Evolutionary conservation across 805 yeast genomes (phyloP), one percentile per base, ranked within the genome.

Genomic region (Nakazawaea ishiwadae): DNA sequence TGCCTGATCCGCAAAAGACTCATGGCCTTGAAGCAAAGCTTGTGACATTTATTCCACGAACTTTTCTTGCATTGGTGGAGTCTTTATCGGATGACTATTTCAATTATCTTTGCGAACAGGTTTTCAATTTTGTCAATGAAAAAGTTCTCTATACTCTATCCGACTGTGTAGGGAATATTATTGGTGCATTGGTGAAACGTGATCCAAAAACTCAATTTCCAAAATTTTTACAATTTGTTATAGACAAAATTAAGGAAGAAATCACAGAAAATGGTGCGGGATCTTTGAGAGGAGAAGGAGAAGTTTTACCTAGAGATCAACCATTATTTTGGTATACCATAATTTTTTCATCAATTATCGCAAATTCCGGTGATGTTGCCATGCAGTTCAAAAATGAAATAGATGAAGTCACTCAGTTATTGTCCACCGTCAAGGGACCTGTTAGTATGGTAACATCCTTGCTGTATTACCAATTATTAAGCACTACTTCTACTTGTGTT

Each of bases 181-280:
- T 87, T 37, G 91, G 90, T 7, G 73, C 83, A 0, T 60, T 91
- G 34, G 78, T 84, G 3, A 78, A 80, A 47, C 73, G 87, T 32
- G 78, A 81, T 35, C 81, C 88, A 0, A 51, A 55, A 8, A 50
- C 55, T 4, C 66, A 74, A 9, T 73, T 80, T 46, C 61, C 68
- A 1, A 59, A 57, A 33, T 56, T 77, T 20, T 68, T 73, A 28
- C 57, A 65, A 0, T 52, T 67, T n/a, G 59, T 84, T 15, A 61
- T 71, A 36, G 66, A 66, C 4, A 71, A 71, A 39, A 79, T 90
- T 19, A 65, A 68, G 28, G 77, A 71, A 26, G 96, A 91, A 54
- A 68, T 91, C 16, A 64, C 65, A 9, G 86, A 81, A 48, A 84
- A 90, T 48, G 84, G 79, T 3, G 97, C 97, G 0, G 98, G 97